phyloP scores from a whole-genome alignment of 73 alveolate species.

The Blepharisma stoltei region DNA sequence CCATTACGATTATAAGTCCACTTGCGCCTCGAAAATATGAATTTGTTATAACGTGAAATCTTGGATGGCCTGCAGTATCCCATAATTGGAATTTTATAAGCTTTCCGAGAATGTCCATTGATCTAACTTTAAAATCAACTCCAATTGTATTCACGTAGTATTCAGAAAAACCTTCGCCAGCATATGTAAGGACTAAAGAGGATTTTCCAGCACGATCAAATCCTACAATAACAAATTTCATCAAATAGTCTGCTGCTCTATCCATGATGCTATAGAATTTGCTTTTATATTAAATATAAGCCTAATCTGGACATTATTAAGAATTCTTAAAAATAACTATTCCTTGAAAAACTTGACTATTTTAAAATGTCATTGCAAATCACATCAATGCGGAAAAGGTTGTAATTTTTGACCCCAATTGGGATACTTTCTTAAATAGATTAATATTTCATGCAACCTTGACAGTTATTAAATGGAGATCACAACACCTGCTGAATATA shows the following conservation, averaged over 20 bases:
- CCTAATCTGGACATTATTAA: no score
- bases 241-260: neutral
- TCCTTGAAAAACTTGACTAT: no score
- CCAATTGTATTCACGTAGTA: neutral
- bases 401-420: no score
- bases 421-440: no score
- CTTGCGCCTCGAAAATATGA: slow-evolving; percentile 55
- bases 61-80: slow-evolving; percentile 49
- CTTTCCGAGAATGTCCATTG: neutral
- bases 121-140: neutral
- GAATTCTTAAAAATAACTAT: no score
- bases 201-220: neutral
- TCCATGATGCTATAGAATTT: no score
- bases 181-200: neutral
- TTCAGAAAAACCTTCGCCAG: neutral
- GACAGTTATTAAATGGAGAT: no score
- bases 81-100: slow-evolving; percentile 27
- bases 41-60: slow-evolving; percentile 33
- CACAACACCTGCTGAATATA: neutral
- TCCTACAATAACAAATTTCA: neutral
- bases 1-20: slow-evolving; percentile 49
- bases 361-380: no score
- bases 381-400: no score
- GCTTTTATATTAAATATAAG: no score
- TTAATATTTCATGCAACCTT: no score